A percentile compares a stretch with the other conserved stretches of the same genome.
Conservation (phyloP, 2,329 filamentous ascomycete species). For the Clarireedia paspali region DNA sequence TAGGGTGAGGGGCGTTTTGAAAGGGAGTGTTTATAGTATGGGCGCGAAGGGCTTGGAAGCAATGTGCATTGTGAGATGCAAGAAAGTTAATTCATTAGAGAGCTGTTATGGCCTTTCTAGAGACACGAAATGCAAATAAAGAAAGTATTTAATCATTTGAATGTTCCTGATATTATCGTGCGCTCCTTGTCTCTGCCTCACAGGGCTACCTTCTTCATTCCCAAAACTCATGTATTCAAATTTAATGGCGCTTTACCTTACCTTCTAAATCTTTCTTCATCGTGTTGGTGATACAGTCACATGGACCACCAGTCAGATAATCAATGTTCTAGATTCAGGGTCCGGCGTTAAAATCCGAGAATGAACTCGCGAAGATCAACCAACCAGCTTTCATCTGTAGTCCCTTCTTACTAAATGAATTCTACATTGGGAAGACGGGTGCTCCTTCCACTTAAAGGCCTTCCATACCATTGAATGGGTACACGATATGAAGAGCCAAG, state of each 20-base stretch:
- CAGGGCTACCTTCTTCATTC: no score
- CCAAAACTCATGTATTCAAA: no score
- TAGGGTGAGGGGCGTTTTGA: neutral
- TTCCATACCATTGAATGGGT: no score
- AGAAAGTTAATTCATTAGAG: neutral
- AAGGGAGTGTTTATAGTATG: neutral
- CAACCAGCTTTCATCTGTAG: neutral
- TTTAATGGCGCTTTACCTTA: no score
- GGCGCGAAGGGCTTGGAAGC: neutral
- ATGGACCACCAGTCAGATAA: neutral
- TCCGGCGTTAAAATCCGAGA: neutral
- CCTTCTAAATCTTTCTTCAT: no score
- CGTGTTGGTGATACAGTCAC: no score
- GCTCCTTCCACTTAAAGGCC: no score
- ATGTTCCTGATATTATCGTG: no score
- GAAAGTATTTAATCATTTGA: neutral
- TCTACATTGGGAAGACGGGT: neutral
- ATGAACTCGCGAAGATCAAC: neutral
- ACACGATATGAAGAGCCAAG: no score
- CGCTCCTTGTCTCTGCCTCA: no score
- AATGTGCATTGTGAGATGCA: neutral
- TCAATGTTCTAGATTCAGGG: neutral
- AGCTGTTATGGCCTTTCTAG: neutral
- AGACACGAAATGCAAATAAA: neutral
- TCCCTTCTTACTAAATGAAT: neutral